phyloP scores from a whole-genome alignment of 2,329 filamentous ascomycete genomes.

The Stylonectria norvegica region DNA sequence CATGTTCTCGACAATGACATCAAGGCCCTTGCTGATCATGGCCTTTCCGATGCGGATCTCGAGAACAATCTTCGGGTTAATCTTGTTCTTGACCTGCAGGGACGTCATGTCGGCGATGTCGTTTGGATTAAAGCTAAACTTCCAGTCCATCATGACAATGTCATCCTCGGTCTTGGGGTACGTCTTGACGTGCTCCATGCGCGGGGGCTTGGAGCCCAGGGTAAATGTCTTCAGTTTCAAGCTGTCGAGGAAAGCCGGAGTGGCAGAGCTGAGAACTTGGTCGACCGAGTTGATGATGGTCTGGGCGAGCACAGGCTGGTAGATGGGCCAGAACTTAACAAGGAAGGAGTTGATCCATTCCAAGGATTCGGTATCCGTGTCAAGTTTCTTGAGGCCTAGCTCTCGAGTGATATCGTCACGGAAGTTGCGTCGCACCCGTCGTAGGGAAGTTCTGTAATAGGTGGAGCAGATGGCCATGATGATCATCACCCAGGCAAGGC shows the following conservation, averaged over 20 bases:
- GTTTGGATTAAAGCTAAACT: slow-evolving; percentile 97
- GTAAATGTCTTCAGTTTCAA: slow-evolving; percentile 91
- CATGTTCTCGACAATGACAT: slow-evolving; percentile 98
- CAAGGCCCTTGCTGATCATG: slow-evolving; percentile 92
- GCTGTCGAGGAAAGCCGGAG: slow-evolving; percentile 88
- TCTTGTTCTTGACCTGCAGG: slow-evolving; percentile 86
- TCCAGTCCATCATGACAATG: slow-evolving; percentile 98
- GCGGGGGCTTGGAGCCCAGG: slow-evolving; percentile 88
- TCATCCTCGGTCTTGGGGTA: slow-evolving; percentile 96
- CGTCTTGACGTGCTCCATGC: slow-evolving; percentile 96
- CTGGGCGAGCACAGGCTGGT: slow-evolving; percentile 86
- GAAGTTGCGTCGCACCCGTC: slow-evolving; percentile 91
- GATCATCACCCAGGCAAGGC: slow-evolving; percentile 87
- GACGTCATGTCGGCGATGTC: slow-evolving; percentile 89
- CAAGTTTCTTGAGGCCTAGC: slow-evolving; percentile 79
- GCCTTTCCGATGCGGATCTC: slow-evolving; percentile 95
- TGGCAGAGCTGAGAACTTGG: slow-evolving; percentile 89
- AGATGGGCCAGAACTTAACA: slow-evolving; percentile 99
- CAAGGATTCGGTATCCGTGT: slow-evolving; percentile 86
- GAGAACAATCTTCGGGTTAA: slow-evolving; percentile 94
- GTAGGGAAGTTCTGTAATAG: slow-evolving; percentile 94
- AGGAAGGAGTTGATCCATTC: slow-evolving; percentile 99
- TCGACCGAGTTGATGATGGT: slow-evolving; percentile 93
- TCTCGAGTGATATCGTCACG: slow-evolving; percentile 90
- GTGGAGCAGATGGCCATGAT: slow-evolving; percentile 90